Evolutionary conservation across 257 asterid species (phyloP).

Genomic region (Datura wrightii): DNA sequence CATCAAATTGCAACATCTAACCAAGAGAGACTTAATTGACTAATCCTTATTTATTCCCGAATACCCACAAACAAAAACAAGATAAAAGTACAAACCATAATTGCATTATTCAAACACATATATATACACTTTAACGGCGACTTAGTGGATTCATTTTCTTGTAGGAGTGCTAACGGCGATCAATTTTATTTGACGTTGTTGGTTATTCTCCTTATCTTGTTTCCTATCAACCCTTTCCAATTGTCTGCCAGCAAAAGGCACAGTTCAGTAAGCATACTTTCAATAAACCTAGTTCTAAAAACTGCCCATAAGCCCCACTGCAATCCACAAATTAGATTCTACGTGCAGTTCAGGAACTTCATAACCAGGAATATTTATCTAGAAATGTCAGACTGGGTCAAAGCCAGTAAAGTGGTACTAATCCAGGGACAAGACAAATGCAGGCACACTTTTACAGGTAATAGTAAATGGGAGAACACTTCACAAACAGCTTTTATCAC

Average conservation of each 20-base stretch:
- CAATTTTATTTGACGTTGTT: not conserved
- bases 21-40: slow-evolving; percentile 24
- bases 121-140: not conserved
- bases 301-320: not conserved
- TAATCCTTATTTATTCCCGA: not conserved
- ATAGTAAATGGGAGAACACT: slow-evolving; percentile 8
- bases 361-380: not conserved
- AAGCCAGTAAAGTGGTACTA: slow-evolving; percentile 3
- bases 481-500: not conserved
- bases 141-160: not conserved
- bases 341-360: not conserved
- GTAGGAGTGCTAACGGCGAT: not conserved
- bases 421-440: slow-evolving; percentile 19
- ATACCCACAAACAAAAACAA: not conserved
- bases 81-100: not conserved
- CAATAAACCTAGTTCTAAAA: slow-evolving; percentile 14
- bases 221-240: slow-evolving; percentile 25
- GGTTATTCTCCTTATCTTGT: not conserved
- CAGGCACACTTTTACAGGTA: slow-evolving; percentile 8
- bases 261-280: not conserved
- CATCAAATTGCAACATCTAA: slow-evolving; percentile 20
- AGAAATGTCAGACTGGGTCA: slow-evolving; percentile 14
- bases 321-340: slow-evolving; percentile 21
- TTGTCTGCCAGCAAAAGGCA: slow-evolving; percentile 20
- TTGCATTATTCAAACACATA: not conserved